Base-by-base conservation (phyloP, 805 yeast species). In the Wickerhamomyces chambardii region DNA sequence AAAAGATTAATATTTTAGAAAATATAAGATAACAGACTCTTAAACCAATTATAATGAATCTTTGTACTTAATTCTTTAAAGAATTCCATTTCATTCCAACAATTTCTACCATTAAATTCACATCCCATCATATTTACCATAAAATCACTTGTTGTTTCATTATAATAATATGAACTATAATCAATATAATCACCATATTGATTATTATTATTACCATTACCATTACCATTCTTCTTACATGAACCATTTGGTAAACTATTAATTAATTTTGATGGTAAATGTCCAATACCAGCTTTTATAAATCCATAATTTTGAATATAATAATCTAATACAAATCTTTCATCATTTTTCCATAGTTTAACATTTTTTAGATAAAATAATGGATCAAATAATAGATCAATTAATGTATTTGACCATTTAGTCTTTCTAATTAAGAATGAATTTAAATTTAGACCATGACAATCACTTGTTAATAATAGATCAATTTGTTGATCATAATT, bases 381-480 rank as follows among this genome's bases (percentile, higher is more conserved):
- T 4, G 69, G 69, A 34, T 64, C 69, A 56, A 64, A 64, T n/a
- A 63, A 39, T 4, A 53, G 36, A 42, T 64, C 69, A 15, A 64
- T 38, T 26, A 64, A 42, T 12, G 59, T 40, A 24, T 53, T 52
- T 2, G 67, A 45, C 69, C 68, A 64, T 24, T 50, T 48, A 3
- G 64, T 55, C 43, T 58, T 63, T 31, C 55, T 56, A 22, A 64
- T 48, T 16, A 64, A 44, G 39, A 64, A 64, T 4, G 67, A 62
- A 36, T 62, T 59, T 32, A 64, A 38, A 43, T 59, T 64, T 42
- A 64, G 60, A 3, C 69, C 69, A 42, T 59, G 57, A 43, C 68
- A 64, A 43, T 64, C 69, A 43, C 63, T 67, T 0, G 66, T 45
- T 19, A 64, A 31, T 16, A 64, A 48, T 35, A 63, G 39, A 40